Evolutionary conservation across 2,329 filamentous ascomycete species (phyloP).

Genomic region (Fulvia fulva): DNA sequence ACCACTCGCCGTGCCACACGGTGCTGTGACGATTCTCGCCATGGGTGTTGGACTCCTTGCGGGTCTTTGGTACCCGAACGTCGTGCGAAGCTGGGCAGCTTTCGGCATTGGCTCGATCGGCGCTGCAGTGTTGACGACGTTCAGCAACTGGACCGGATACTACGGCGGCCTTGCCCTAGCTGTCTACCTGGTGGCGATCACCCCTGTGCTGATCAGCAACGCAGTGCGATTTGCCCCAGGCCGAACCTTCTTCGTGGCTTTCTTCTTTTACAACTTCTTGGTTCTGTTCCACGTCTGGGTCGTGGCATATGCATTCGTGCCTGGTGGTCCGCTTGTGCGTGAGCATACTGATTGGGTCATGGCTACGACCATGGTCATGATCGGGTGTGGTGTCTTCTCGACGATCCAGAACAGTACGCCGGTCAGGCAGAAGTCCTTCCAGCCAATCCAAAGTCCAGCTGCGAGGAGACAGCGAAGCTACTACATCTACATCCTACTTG

Average conservation of each 20-base stretch:
- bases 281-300: slow-evolving; percentile 99
- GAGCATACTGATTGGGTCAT: slow-evolving; percentile 97
- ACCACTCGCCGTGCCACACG: slow-evolving; percentile 84
- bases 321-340: slow-evolving; percentile 84
- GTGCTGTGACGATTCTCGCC: slow-evolving; percentile 75
- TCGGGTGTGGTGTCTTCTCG: slow-evolving; percentile 81
- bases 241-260: slow-evolving; percentile 79
- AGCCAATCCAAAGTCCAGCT: slow-evolving; percentile 41
- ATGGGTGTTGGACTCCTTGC: slow-evolving; percentile 79
- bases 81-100: slow-evolving; percentile 73
- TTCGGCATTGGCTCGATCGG: slow-evolving; percentile 76
- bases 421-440: slow-evolving; percentile 36
- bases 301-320: slow-evolving; percentile 96
- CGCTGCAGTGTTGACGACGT: slow-evolving; percentile 71
- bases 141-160: slow-evolving; percentile 82
- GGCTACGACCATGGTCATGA: slow-evolving; percentile 74
- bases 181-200: slow-evolving; percentile 75
- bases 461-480: slow-evolving; percentile 58
- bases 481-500: slow-evolving; percentile 67
- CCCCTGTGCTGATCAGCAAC: slow-evolving; percentile 69
- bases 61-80: slow-evolving; percentile 67
- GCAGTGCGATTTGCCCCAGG: slow-evolving; percentile 74
- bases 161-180: slow-evolving; percentile 74
- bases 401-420: slow-evolving; percentile 45
- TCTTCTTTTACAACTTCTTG: slow-evolving; percentile 87